A percentile compares a stretch with the other conserved stretches of the same genome.
These are phyloP conservation scores for Sugiyamaella sp. DNA, from an alignment of 1,139 yeast species.

Conservation along the genomic window DNA sequence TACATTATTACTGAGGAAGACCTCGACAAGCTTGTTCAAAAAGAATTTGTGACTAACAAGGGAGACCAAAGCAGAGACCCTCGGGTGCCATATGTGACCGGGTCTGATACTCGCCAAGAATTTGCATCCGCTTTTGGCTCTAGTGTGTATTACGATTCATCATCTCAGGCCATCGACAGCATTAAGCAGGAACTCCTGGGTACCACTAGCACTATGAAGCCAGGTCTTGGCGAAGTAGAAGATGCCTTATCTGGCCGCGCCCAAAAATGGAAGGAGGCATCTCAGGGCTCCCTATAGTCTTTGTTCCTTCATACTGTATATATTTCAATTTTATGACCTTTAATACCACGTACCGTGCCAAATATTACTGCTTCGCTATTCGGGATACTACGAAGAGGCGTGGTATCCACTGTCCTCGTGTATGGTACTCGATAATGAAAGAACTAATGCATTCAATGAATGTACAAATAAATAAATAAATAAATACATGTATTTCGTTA, in stretches of 20 bases:
- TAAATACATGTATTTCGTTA: not conserved
- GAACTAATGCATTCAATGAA: too few relatives aligned
- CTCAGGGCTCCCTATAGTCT: not conserved
- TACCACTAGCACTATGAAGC: slow-evolving; percentile 46
- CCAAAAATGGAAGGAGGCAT: slow-evolving; percentile 16
- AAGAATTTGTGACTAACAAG: slow-evolving; percentile 48
- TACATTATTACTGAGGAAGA: slow-evolving; percentile 69
- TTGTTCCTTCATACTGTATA: not conserved
- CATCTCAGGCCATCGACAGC: slow-evolving; percentile 17
- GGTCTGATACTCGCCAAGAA: slow-evolving; percentile 17
- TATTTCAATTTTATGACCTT: slow-evolving; percentile 1
- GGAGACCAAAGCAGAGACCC: slow-evolving; percentile 20
- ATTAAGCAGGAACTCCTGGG: slow-evolving; percentile 33
- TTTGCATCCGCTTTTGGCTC: slow-evolving; percentile 18
- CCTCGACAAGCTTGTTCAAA: slow-evolving; percentile 57
- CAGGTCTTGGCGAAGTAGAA: slow-evolving; percentile 53
- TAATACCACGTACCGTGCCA: too few relatives aligned
- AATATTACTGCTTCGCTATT: too few relatives aligned
- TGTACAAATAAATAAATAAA: not conserved
- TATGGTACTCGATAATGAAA: too few relatives aligned
- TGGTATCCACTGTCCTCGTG: too few relatives aligned
- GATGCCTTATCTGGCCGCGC: slow-evolving; percentile 42
- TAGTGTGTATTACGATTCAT: slow-evolving; percentile 17
- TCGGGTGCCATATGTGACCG: slow-evolving; percentile 20
- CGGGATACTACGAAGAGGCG: too few relatives aligned